Base-by-base conservation (phyloP, 768 basidiomycete species). In the Tubosaeta sp. region DNA sequence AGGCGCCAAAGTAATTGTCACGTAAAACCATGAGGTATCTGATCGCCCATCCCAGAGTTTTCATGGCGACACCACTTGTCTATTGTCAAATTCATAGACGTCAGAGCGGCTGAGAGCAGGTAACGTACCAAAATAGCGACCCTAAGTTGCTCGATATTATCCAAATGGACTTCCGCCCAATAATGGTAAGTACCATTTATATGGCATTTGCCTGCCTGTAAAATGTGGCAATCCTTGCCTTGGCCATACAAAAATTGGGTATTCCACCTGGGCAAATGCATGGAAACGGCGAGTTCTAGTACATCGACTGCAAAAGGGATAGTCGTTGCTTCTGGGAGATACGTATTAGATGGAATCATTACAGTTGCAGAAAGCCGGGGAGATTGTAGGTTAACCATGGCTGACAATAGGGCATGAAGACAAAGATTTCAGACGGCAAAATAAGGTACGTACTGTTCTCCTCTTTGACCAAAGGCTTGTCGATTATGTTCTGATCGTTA, bases 401-500 rank as follows among this genome's bases (percentile, higher is more conserved):
- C 94, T 94, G 52, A 45, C 16, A 44, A 32, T 19, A 38, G 44
- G 34, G 31, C 34, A 48, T 43, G 30, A 8, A 51, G n/a, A 30
- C 41, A 45, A 42, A n/a, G 29, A 44, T 19, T 44, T 27, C 22
- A 16, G 4, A n/a, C 21, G 24, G 41, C 12, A 45, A 36, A 14
- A 41, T 30, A 12, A 24, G 36, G 16, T 32, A 56, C 68, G 49
- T 60, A 93, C 93, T 84, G 65, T 98, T 97, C 59, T 92, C 88
- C n/a, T 92, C 87, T 49, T 71, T 73, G 50, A 84, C 73, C 30
- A 85, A 71, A 3, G 94, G 92, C 54, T 87, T 89, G 72, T 96
- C 92, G 44, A 98, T 89, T 63, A 98, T 91, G 63, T 98, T 98
- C 62, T 93, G 92, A 67, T 98, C 95, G 63, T 98, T 98, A 46